Conservation (phyloP, 208 protist genomes). For the Crithidia expoeki region DNA sequence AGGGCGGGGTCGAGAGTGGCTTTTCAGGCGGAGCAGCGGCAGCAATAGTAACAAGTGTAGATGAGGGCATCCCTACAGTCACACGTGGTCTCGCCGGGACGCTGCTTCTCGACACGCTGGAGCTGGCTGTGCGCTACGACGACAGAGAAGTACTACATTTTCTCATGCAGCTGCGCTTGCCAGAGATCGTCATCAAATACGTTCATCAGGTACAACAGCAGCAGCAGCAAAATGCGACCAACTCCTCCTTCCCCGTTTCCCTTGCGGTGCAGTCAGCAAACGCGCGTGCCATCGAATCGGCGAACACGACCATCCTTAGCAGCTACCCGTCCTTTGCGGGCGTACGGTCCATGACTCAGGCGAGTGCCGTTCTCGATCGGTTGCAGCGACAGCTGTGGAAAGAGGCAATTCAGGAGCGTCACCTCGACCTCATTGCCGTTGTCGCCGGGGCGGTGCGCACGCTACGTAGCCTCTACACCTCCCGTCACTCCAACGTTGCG, state of each 20-base stretch:
- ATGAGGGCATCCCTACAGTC: neutral
- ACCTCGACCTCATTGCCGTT: conserved; percentile 69
- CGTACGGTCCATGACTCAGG: conserved; percentile 30
- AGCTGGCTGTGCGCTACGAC: conserved; percentile 81
- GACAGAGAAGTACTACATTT: conserved; percentile 52
- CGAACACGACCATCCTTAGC: conserved; percentile 8
- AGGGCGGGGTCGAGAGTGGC: neutral
- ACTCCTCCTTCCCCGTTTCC: neutral
- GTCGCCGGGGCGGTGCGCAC: conserved; percentile 61
- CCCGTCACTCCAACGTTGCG: conserved; percentile 6
- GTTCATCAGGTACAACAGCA: conserved; percentile 21
- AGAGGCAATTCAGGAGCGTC: conserved; percentile 55
- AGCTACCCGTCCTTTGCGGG: conserved; percentile 49
- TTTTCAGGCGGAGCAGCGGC: neutral
- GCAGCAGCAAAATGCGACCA: conserved; percentile 16
- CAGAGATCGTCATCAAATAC: conserved; percentile 29
- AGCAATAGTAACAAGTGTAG: neutral
- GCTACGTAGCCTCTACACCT: conserved; percentile 43
- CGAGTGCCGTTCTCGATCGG: conserved; percentile 27
- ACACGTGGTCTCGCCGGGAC: conserved; percentile 35
- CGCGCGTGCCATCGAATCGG: conserved; percentile 22
- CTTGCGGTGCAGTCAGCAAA: conserved; percentile 1
- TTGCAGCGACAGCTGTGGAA: conserved; percentile 55
- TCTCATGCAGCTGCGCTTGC: conserved; percentile 51
- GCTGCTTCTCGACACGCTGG: conserved; percentile 65